Conservation (phyloP, 495 filamentous ascomycete genomes). For the Tuber brumale region DNA sequence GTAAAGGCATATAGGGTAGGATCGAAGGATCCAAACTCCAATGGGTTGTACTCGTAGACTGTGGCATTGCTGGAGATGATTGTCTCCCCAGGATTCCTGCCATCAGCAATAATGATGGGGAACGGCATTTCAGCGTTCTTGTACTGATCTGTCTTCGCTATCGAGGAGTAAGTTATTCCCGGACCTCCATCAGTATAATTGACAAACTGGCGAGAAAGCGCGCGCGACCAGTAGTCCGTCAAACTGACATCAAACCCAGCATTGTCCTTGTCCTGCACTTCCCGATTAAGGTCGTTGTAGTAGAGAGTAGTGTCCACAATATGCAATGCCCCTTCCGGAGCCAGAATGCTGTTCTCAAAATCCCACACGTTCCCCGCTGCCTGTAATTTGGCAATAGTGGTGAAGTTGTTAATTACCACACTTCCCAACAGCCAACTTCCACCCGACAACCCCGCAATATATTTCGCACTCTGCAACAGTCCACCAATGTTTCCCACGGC, state of each 20-base stretch:
- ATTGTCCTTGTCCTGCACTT: slow-evolving; percentile 59
- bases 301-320: slow-evolving; percentile 51
- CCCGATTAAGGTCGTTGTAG: slow-evolving; percentile 56
- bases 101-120: slow-evolving; percentile 75
- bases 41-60: slow-evolving; percentile 80
- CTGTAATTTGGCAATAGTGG: slow-evolving; percentile 59
- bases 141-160: slow-evolving; percentile 63
- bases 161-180: slow-evolving; percentile 80
- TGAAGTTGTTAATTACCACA: slow-evolving; percentile 86
- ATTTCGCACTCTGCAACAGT: slow-evolving; percentile 75
- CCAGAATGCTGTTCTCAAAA: slow-evolving; percentile 68
- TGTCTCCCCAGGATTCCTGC: slow-evolving; percentile 57
- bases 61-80: slow-evolving; percentile 71
- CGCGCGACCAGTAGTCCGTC: slow-evolving; percentile 84
- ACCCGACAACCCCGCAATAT: slow-evolving; percentile 77
- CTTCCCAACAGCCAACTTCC: slow-evolving; percentile 84
- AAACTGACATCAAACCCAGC: slow-evolving; percentile 70
- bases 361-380: slow-evolving; percentile 61
- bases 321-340: slow-evolving; percentile 51
- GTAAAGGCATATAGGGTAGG: slow-evolving; percentile 73
- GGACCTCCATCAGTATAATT: slow-evolving; percentile 70
- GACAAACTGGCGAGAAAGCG: slow-evolving; percentile 76
- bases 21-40: slow-evolving; percentile 78
- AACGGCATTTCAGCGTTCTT: slow-evolving; percentile 65
- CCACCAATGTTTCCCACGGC: slow-evolving; percentile 69